Percentiles rank a stretch among this genome's conserved stretches.
These are phyloP conservation scores for Aspergillus aculeatinus DNA, from an alignment of 2,329 filamentous ascomycete genomes.

Conservation along the genomic window DNA sequence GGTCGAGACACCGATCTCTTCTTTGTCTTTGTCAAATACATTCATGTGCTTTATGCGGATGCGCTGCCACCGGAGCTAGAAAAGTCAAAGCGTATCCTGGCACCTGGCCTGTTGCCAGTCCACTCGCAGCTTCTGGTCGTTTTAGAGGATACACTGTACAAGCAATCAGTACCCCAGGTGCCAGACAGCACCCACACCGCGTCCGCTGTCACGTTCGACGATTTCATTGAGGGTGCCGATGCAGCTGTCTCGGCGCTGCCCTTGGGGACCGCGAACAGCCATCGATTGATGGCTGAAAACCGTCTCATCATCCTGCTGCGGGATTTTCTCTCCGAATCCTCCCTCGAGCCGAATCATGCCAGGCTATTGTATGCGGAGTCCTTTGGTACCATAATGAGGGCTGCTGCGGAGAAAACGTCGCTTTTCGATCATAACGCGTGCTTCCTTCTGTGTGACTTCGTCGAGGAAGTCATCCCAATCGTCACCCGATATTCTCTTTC, in stretches of 20 bases:
- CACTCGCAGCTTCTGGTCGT: constrained; percentile 79
- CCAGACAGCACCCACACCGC: constrained; percentile 46
- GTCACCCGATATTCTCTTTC: constrained; percentile 60
- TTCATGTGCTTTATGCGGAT: constrained; percentile 74
- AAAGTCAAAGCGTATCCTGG: constrained; percentile 59
- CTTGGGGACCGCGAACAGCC: constrained; percentile 66
- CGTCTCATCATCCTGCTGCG: constrained; percentile 77
- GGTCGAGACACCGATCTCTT: constrained; percentile 86
- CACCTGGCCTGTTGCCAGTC: constrained; percentile 75
- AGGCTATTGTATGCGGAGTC: constrained; percentile 73
- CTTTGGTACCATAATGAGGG: constrained; percentile 71
- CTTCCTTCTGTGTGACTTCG: constrained; percentile 86
- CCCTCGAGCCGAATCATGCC: constrained; percentile 53
- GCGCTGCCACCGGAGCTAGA: constrained; percentile 60
- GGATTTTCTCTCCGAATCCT: constrained; percentile 69
- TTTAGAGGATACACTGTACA: constrained; percentile 80
- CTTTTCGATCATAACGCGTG: constrained; percentile 80
- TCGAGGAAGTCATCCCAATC: constrained; percentile 76
- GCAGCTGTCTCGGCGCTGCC: constrained; percentile 63
- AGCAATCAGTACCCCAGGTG: constrained; percentile 56
- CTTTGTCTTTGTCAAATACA: constrained; percentile 89
- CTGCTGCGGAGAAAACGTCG: constrained; percentile 71
- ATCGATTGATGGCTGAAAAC: constrained; percentile 85
- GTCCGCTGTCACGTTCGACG: constrained; percentile 63
- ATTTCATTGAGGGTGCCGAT: constrained; percentile 65